Percentiles rank a stretch among this genome's conserved stretches.
Conservation (phyloP, 768 basidiomycete species). For the Rhodotorula graminis region DNA sequence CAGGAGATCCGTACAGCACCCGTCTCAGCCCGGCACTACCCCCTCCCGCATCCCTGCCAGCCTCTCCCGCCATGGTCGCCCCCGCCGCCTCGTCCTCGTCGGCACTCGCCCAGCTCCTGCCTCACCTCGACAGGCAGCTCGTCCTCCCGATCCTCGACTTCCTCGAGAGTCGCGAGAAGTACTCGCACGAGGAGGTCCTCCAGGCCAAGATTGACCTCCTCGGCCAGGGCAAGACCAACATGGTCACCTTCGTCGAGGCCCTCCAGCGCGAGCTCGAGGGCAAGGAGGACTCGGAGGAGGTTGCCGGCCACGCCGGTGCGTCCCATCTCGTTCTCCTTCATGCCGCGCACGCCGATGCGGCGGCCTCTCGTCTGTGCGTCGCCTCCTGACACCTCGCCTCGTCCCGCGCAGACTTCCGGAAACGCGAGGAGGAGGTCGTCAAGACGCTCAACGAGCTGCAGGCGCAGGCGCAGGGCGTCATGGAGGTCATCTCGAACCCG, state of each 20-base stretch:
- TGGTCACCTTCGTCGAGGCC: slow-evolving; percentile 86
- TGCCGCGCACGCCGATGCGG: no score
- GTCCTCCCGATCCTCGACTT: slow-evolving; percentile 87
- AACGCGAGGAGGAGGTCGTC: slow-evolving; percentile 74
- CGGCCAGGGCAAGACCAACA: slow-evolving; percentile 69
- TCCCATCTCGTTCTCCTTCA: not conserved
- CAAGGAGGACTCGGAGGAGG: slow-evolving; percentile 57
- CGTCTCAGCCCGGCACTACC: no score
- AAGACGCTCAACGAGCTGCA: slow-evolving; percentile 77
- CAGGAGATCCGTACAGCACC: not conserved
- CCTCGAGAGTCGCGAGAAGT: slow-evolving; percentile 68
- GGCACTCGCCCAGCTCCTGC: slow-evolving; percentile 71
- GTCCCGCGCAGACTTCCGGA: slow-evolving; percentile 64
- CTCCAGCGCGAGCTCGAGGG: slow-evolving; percentile 69
- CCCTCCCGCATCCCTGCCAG: no score
- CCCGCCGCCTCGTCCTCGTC: not conserved
- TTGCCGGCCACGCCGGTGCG: slow-evolving; percentile 59
- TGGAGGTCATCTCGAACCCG: slow-evolving; percentile 94
- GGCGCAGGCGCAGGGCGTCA: slow-evolving; percentile 83
- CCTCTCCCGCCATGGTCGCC: slow-evolving; percentile 17
- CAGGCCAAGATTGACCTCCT: slow-evolving; percentile 95
- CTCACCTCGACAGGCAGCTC: slow-evolving; percentile 90
- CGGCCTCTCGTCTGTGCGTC: no score
- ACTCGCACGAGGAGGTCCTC: slow-evolving; percentile 71
- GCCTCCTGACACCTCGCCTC: no score